Evolutionary conservation across 768 basidiomycete genomes (phyloP), one percentile per base, ranked within the genome.

Genomic region (Suillus plorans): DNA sequence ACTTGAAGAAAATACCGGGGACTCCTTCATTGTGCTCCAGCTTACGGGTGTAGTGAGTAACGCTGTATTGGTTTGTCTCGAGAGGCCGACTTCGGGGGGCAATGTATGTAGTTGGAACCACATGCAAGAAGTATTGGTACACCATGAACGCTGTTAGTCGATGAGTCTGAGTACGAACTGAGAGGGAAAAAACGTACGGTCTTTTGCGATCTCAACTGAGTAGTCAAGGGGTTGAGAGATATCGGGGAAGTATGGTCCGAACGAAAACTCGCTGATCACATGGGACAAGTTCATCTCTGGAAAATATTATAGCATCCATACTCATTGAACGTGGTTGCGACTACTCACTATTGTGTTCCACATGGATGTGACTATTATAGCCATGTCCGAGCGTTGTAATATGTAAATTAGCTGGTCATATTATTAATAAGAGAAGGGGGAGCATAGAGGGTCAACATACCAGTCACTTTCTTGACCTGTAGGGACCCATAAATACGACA

Each of bases 1-100:
- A 98, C 77, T 98, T 97, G 89, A 98, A 97, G 82, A 97, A 98
- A 73, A 99, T 97, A 18, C 93, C 96, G 0, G 97, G 97, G 0
- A 94, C 89, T 8, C 92, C 93, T 18, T 81, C 78, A 67, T 92
- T 86, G 72, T 93, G 91, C 22, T 86, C 80, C 3, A 97, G 79
- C 20, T 85, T 82, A 37, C 92, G 87, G 2, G 85, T 88, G 69
- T 98, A 97, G 77, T 97, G 94, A 0, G 94, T 98, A 6, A 98
- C 97, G 55, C 92, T 93, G 79, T 99, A 98, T 76, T 97, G 93
- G 72, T 92, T 85, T 3, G 93, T 95, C 47, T 84, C 74, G 4
- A 94, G 76, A 5, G 91, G 89, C 0, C 64, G 41, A 14, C 84
- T 80, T 37, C 90, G 88, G 8, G 91, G 88, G 0, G 90, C 88